Base-by-base conservation (phyloP, 306 rosid species). In the Mimosa pudica region DNA sequence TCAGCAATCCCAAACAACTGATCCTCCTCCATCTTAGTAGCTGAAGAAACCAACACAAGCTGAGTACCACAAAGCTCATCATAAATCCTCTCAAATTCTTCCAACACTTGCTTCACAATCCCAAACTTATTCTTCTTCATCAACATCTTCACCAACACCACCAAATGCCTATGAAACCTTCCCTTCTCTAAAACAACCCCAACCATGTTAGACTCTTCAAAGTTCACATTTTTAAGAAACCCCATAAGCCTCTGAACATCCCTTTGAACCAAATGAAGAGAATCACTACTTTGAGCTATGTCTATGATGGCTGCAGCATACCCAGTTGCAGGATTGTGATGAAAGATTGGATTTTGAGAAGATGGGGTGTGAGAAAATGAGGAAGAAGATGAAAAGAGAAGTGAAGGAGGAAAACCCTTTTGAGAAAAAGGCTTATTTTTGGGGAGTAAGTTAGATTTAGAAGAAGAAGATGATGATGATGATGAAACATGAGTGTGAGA, bases 241-340 rank as follows among this genome's bases (percentile, higher is more conserved):
- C 42, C 42, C 85, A 86, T 72, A 68, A 94, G 84, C 84, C 86
- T 83, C 10, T 75, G 85, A 42, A 85, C 92, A 71, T 90, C 97
- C 69, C 10, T 69, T 2, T 83, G 90, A 11, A 94, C 93, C 20
- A 18, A 46, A 69, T 88, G 87, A 46, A 94, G 89, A n/a, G 92
- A 80, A 3, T 77, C 81, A 87, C 12, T 86, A 64, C 32, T 75
- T 8, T 90, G 97, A 76, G 94, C 89, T 7, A 84, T 80, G 45
- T 87, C 93, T 41, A 94, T 14, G 51, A 92, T 78, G 8, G 98
- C 98, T 13, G 94, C 96, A 0, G 97, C 97, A 65, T 92, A 94
- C 1, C 97, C 97, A 57, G 92, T 83, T 7, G 96, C 87, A 1
- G 94, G 89, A 2, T 74, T 81, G 24, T 47, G 72, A 82, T 94